Evolutionary conservation across 441 rosid species (phyloP), one percentile per base, ranked within the genome.

Genomic region (Pelargonium myrrhifolium): DNA sequence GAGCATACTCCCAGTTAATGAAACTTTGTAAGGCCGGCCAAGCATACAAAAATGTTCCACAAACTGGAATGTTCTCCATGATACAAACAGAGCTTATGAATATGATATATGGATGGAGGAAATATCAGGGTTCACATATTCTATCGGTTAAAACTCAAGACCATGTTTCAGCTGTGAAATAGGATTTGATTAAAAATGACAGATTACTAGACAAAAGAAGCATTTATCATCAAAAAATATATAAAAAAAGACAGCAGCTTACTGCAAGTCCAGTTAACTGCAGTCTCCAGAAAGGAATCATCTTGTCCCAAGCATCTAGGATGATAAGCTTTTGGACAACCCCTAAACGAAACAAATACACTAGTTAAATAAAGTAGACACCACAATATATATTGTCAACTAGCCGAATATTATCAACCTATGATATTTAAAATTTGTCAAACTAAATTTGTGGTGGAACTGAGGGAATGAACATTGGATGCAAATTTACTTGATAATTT

Each of bases 251-350:
- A 56, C 39, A 62, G 65, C 8, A 64, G 62, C 86, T 65, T 70
- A 87, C 92, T 78, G 66, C 92, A 87, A 70, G 47, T 64, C 89
- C 87, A 83, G 39, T 24, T 63, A 31, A 73, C 76, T 55, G 72
- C 77, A 21, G 62, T 68, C 42, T 75, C 31, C 68, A 70, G 43
- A 14, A 53, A 64, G 59, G 81, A 67, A 53, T 69, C 82, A 55
- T 77, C 80, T 43, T 71, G 66, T 24, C 65, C 68, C 11, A 77
- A 82, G 68, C 92, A 87, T 0, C 20, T 28, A 10, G 80, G 75
- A 79, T 87, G 92, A 78, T 75, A 87, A 72, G 75, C 86, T 78
- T 87, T 87, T 14, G 73, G 60, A 71, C 92, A 87, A 47, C 78
- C 74, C 76, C 92, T 87, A 65, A 61, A 72, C 17, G 24, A 3